phyloP scores from a whole-genome alignment of 768 basidiomycete species.

The Chiua virens region DNA sequence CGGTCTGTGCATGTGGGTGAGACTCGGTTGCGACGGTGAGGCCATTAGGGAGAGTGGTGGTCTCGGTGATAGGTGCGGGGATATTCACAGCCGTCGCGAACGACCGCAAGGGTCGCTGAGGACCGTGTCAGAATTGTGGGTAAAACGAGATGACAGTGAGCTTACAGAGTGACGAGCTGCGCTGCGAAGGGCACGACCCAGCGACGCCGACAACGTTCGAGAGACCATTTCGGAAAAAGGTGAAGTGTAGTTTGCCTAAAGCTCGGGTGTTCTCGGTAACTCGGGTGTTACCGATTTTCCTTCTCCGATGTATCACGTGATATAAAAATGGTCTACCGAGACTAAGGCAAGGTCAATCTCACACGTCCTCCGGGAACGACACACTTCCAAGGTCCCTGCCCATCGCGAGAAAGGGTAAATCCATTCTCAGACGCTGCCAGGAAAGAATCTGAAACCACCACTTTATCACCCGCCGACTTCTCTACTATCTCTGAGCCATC shows the following conservation, averaged over 20 bases:
- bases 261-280: constrained; percentile 33
- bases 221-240: constrained; percentile 44
- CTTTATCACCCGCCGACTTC: background rate
- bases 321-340: no score
- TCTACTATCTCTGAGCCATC: background rate
- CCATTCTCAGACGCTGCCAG: constrained; percentile 57
- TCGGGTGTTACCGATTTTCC: constrained; percentile 25
- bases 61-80: constrained; percentile 78
- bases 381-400: constrained; percentile 42
- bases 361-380: constrained; percentile 35
- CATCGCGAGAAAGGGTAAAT: constrained; percentile 37
- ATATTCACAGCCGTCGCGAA: constrained; percentile 73
- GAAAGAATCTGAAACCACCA: constrained; percentile 30
- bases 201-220: constrained; percentile 43
- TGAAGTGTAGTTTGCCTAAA: constrained; percentile 16
- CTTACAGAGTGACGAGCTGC: constrained; percentile 40
- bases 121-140: constrained; percentile 1
- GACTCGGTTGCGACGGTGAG: constrained; percentile 93
- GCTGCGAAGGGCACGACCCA: constrained; percentile 41
- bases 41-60: constrained; percentile 92
- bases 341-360: constrained; percentile 10
- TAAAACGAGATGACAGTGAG: background rate
- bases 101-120: constrained; percentile 57
- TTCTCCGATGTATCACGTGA: constrained; percentile 22
- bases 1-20: constrained; percentile 88